Conservation (phyloP, 768 basidiomycete genomes). For the Aureoboletus auriporus region DNA sequence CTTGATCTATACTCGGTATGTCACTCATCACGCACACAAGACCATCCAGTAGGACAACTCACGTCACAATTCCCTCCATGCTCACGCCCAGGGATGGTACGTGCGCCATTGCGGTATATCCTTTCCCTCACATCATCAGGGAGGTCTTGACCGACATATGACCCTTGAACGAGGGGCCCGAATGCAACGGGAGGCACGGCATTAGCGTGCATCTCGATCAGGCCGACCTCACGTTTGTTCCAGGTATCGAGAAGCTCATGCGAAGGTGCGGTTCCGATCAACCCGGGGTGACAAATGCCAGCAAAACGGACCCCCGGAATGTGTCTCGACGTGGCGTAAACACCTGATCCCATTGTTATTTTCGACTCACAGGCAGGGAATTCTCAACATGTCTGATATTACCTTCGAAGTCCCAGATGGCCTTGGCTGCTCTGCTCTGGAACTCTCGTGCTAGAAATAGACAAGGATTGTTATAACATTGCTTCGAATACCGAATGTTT, state of each 20-base stretch:
- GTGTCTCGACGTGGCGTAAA: conserved; percentile 71
- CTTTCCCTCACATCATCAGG: conserved; percentile 41
- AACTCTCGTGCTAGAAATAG: conserved; percentile 53
- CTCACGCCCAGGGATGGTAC: conserved; percentile 74
- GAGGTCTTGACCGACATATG: conserved; percentile 69
- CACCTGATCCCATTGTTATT: conserved; percentile 34
- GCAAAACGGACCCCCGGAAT: conserved; percentile 79
- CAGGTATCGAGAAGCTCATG: conserved; percentile 67
- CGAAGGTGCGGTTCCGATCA: conserved; percentile 76
- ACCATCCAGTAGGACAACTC: conserved; percentile 12
- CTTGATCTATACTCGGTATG: conserved; percentile 51
- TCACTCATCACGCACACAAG: not conserved
- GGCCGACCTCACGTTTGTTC: conserved; percentile 66
- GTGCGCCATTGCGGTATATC: conserved; percentile 63
- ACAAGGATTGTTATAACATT: not conserved
- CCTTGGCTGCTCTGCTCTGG: conserved; percentile 67
- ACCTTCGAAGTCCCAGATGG: conserved; percentile 80
- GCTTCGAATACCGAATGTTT: not conserved
- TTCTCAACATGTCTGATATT: not conserved
- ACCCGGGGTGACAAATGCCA: conserved; percentile 71
- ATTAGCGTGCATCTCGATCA: conserved; percentile 51
- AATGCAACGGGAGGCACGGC: conserved; percentile 65
- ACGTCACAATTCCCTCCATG: conserved; percentile 79
- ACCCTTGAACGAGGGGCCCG: conserved; percentile 53
- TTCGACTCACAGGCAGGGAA: not conserved